Evolutionary conservation across 129 eudicot species (phyloP), one percentile per base, ranked within the genome.

Genomic region (Flaveria sonorensis): DNA sequence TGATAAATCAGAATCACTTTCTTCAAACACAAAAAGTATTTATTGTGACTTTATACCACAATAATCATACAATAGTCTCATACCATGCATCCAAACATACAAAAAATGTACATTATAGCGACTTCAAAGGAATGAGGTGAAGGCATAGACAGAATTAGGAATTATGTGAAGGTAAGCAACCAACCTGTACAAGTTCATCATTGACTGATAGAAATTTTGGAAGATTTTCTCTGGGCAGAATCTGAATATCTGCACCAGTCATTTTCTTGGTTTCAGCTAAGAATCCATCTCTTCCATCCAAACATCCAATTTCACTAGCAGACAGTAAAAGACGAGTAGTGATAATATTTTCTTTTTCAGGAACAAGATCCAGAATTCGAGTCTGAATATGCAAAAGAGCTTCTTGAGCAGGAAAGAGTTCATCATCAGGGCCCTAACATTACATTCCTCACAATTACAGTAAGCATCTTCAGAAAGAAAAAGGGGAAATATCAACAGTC

Each of bases 321-420:
- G 96, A 86, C 42, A 95, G 83, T 51, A 95, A 80, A 81, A 95
- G 82, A 61, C 99, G 85, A 51, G 99, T 95, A 30, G 99, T 95
- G 40, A 95, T 76, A 48, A 95, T 74, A 74, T 89, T 95, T 76
- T 89, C 96, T 84, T 91, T 89, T 71, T 92, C 97, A 7, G 96
- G 91, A 76, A 89, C 76, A 73, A 95, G 83, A 86, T 95, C 99
- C 21, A 89, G 86, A 62, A 91, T 95, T 72, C 94, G 92, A 68
- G 93, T 91, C 83, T 91, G 99, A 75, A 95, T 91, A 78, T 95
- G 99, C 83, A 95, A 81, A 78, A 95, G 87, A 24, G 99, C 99
- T 85, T 95, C 99, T 82, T 95, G 99, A 74, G 99, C 99, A 73
- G 99, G 99, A 76, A 95, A 95, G 70, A 95, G 79, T 77, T 95